These are phyloP conservation scores for Phytophthora sp. DNA, from an alignment of 352 stramenopile species.

Conservation along the genomic window DNA sequence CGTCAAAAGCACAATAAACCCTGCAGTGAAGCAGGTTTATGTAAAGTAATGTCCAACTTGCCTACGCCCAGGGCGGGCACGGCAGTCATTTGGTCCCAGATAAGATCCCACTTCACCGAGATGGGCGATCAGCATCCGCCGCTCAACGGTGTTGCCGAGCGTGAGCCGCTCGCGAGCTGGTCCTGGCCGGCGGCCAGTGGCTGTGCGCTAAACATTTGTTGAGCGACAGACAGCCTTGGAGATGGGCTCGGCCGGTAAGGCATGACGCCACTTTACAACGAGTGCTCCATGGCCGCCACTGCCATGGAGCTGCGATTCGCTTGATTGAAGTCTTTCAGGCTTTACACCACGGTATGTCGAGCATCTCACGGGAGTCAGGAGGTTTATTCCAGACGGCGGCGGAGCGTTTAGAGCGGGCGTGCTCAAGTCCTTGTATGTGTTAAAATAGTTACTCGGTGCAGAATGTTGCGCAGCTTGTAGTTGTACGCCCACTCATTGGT, in stretches of 20 bases:
- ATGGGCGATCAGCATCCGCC: neutral
- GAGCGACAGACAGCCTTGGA: slow-evolving; percentile 6
- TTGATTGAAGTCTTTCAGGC: neutral
- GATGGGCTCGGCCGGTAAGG: slow-evolving; percentile 5
- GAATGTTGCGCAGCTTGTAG: slow-evolving; percentile 38
- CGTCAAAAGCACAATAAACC: neutral
- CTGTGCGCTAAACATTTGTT: slow-evolving; percentile 20
- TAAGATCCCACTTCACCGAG: no score
- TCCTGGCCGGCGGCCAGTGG: neutral
- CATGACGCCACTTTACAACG: neutral
- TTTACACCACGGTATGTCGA: no score
- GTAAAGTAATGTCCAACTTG: no score
- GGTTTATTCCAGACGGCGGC: no score
- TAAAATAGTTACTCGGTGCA: no score
- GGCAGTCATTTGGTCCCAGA: slow-evolving; percentile 20
- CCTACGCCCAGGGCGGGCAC: no score
- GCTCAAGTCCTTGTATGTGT: no score
- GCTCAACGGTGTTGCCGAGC: slow-evolving; percentile 7
- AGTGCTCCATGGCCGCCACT: no score
- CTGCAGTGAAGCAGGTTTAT: neutral
- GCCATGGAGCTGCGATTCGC: no score
- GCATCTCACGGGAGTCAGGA: no score
- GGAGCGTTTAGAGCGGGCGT: no score
- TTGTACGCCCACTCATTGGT: no score
- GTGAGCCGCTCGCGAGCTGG: slow-evolving; percentile 3